phyloP scores from a whole-genome alignment of 148 eudicot species.

The Chenopodium suecicum region DNA sequence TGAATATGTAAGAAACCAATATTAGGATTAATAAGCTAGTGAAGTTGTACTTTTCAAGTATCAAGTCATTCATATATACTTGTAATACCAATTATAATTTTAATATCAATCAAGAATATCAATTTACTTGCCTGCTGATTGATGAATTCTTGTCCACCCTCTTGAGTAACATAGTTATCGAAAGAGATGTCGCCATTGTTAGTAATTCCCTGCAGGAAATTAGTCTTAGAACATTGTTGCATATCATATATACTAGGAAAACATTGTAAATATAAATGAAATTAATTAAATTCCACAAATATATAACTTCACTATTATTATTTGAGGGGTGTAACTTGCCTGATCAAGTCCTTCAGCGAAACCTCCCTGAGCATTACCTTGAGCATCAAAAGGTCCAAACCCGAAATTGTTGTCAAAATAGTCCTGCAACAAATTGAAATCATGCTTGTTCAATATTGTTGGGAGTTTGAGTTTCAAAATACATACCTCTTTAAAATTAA shows the following conservation, averaged over 20 bases:
- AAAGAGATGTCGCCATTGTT: constrained; percentile 4
- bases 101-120: background rate
- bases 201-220: constrained; percentile 21
- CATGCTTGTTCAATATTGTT: too few species aligned
- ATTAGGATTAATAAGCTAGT: background rate
- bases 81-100: too few species aligned
- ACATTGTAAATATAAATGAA: too few species aligned
- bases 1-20: background rate
- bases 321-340: constrained; percentile 7
- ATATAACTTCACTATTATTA: too few species aligned
- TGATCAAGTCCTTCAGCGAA: constrained; percentile 3
- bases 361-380: background rate
- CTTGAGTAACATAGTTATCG: constrained; percentile 2
- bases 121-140: constrained; percentile 18
- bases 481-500: too few species aligned
- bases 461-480: too few species aligned
- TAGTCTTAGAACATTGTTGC: background rate
- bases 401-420: background rate
- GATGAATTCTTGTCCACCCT: background rate
- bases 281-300: too few species aligned
- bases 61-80: background rate
- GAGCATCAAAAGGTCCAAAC: background rate
- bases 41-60: background rate
- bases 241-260: background rate
- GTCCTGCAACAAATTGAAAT: background rate